A percentile compares a stretch with the other conserved stretches of the same genome.
Evolutionary conservation across 139 green algal species (phyloP).

Genomic region (Deuterostichococcus epilithicus): DNA sequence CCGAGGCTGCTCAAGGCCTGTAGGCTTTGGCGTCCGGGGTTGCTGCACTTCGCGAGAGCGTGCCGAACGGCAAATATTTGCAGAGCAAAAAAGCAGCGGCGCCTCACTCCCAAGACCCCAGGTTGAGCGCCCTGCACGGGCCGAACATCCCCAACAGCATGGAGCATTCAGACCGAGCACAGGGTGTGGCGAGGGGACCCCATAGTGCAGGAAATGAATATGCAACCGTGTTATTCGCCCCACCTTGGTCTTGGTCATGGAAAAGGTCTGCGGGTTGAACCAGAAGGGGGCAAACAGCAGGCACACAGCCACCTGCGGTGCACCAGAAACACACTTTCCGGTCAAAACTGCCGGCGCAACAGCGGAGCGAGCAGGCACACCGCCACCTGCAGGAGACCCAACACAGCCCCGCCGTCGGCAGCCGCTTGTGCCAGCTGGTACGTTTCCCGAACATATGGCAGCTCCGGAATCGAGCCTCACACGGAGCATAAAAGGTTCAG

Average conservation of each 20-base stretch:
- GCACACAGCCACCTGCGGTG: constrained; percentile 50
- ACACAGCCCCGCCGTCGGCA: background rate
- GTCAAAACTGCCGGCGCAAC: too few species aligned
- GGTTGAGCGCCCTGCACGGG: background rate
- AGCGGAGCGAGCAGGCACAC: too few species aligned
- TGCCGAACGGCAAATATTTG: background rate
- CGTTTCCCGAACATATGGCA: too few species aligned
- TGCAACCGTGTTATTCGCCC: background rate
- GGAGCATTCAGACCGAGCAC: background rate
- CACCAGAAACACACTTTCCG: too few species aligned
- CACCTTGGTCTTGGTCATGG: constrained; percentile 8
- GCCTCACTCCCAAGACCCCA: background rate
- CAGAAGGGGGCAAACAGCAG: constrained; percentile 71
- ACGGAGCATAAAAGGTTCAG: too few species aligned
- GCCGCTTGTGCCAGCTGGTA: too few species aligned
- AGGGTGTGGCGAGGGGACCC: background rate
- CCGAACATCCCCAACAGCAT: background rate
- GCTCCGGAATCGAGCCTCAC: too few species aligned
- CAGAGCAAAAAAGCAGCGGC: background rate
- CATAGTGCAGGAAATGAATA: background rate
- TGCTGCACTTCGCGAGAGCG: too few species aligned
- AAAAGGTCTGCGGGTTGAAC: constrained; percentile 72
- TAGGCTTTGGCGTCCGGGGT: too few species aligned
- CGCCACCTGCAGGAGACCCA: background rate
- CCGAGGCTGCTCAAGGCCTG: too few species aligned